These are phyloP conservation scores for Epichloe aotearoae DNA, from an alignment of 2,329 filamentous ascomycete species.

Conservation along the genomic window DNA sequence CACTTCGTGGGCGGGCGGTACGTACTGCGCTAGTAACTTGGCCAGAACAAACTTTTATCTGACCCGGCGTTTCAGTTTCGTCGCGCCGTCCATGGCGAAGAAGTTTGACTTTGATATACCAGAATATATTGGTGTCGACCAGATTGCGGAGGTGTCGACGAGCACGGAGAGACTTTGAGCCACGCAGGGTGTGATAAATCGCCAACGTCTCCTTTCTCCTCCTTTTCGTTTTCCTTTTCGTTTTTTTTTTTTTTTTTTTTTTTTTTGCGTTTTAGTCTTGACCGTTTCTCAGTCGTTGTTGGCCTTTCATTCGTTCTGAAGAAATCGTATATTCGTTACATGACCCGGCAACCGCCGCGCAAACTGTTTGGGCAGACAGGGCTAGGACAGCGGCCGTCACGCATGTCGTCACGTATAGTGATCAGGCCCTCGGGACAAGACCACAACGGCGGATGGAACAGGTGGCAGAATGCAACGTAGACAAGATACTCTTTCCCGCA, in stretches of 20 bases:
- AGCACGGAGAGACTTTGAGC: constrained; percentile 39
- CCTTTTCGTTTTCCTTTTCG: not conserved
- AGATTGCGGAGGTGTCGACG: constrained; percentile 63
- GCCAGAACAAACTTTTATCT: constrained; percentile 3
- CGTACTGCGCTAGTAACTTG: constrained; percentile 14
- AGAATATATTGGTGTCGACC: constrained; percentile 72
- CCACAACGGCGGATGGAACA: constrained; percentile 35
- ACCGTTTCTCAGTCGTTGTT: not conserved
- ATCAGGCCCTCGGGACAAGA: constrained; percentile 32
- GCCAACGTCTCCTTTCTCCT: not conserved
- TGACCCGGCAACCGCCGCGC: constrained; percentile 40
- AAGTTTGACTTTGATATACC: constrained; percentile 82
- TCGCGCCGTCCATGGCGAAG: constrained; percentile 61
- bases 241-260: accelerated
- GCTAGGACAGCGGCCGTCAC: constrained; percentile 42
- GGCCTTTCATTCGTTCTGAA: not conserved
- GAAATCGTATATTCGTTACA: constrained; percentile 23
- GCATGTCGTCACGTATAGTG: constrained; percentile 30
- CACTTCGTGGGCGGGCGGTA: constrained; percentile 86
- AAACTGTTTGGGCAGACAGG: constrained; percentile 45
- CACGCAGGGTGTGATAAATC: not conserved
- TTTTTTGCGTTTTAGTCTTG: not conserved
- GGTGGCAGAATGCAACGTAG: constrained; percentile 43
- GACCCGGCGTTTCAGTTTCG: constrained; percentile 44
- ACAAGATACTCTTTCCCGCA: constrained; percentile 46